Evolutionary conservation across 495 filamentous ascomycete species (phyloP), one percentile per base, ranked within the genome.

Genomic region (Amorphotheca resinae): DNA sequence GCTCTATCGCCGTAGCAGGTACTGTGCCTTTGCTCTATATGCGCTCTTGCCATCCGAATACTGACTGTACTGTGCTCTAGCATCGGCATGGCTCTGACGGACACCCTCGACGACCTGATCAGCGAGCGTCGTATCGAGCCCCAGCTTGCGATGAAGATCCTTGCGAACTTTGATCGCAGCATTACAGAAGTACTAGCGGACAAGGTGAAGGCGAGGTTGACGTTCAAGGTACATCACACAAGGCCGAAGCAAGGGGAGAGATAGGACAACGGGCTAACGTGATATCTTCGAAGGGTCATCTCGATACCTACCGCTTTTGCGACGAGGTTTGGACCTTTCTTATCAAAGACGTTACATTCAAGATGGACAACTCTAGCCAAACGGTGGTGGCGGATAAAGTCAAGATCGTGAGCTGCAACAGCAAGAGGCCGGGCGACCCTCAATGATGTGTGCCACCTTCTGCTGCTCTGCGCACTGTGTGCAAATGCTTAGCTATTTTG

Each of bases 251-350:
- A 42, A 26, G 38, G 35, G 28, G 21, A 42, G 30, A 30, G 22
- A 16, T 25, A 23, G 14, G 23, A 17, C 16, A 7, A 23, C n/a
- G 25, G 33, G 40, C 40, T 22, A 35, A 39, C 30, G 22, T 45
- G 42, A 52, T 42, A 21, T 9, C 11, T 6, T 22, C 7, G 45
- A 56, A 98, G 91, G 93, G 91, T 22, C 88, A 93, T 52, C 79
- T 99, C 35, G 91, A 99, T 61, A 99, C 93, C 22, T 99, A 99
- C 69, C 86, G 93, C 53, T 99, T 96, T 73, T 99, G 93, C 69
- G 93, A 99, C 64, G 93, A 99, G 67, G 93, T 99, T 41, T 99
- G 93, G 93, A 99, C 93, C 1, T 99, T 99, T 68, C 72, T 96
- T 48, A 91, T 99, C 64, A 95, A 95, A 63, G 88, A 96, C 47